Evolutionary conservation across 805 yeast species (phyloP).

Genomic region (Saccharomycopsis amapae): DNA sequence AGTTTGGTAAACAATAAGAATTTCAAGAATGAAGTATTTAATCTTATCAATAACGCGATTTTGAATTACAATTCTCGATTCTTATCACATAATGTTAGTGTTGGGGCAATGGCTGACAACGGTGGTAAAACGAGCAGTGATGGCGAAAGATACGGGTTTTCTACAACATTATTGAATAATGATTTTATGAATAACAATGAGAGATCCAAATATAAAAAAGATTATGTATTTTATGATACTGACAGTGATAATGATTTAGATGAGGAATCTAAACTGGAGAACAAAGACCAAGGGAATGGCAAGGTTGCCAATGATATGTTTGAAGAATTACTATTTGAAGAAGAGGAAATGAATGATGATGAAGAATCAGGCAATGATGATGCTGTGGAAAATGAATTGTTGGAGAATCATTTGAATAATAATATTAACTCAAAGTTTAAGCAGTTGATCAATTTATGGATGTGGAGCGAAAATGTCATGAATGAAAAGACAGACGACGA

Average conservation of each 20-base stretch:
- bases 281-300: slow-evolving; percentile 22
- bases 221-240: slow-evolving; percentile 14
- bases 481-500: background rate
- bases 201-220: slow-evolving; percentile 3
- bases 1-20: slow-evolving; percentile 63
- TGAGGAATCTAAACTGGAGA: slow-evolving; percentile 8
- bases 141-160: background rate
- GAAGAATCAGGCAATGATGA: background rate
- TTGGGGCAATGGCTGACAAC: background rate
- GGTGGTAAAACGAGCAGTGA: background rate
- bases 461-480: slow-evolving; percentile 19
- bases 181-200: slow-evolving; percentile 10
- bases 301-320: no score
- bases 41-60: slow-evolving; percentile 19
- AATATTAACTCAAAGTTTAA: slow-evolving; percentile 19
- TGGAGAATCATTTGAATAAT: slow-evolving; percentile 2
- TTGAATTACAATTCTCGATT: slow-evolving; percentile 19
- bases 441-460: slow-evolving; percentile 20
- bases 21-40: slow-evolving; percentile 28
- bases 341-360: slow-evolving; percentile 4
- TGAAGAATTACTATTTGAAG: slow-evolving; percentile 18
- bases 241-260: slow-evolving; percentile 11
- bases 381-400: slow-evolving; percentile 5
- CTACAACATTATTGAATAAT: background rate
- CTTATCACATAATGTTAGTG: slow-evolving; percentile 3